phyloP scores from a whole-genome alignment of 345 rosid species.

The Lumnitzera littorea region DNA sequence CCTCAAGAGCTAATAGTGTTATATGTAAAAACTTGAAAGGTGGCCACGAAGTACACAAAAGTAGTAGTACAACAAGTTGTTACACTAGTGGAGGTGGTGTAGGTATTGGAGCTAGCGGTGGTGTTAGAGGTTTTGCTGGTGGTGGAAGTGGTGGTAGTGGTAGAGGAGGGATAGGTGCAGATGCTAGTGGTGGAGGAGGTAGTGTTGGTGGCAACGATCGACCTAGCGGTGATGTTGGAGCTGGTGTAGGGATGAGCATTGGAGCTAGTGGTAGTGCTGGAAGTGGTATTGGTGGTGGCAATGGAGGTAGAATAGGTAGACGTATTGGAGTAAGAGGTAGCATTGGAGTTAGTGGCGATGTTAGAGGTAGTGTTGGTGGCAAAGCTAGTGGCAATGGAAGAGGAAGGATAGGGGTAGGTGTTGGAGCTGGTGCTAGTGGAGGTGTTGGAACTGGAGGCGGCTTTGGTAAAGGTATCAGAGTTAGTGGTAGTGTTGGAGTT shows the following conservation, averaged over 20 bases:
- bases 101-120: background rate
- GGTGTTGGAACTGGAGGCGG: conserved; percentile 6
- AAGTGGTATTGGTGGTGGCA: conserved; percentile 2
- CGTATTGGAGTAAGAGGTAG: background rate
- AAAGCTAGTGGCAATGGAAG: background rate
- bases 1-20: no score
- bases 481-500: background rate
- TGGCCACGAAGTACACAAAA: no score
- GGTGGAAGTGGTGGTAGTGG: background rate
- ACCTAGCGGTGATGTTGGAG: background rate
- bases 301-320: no score
- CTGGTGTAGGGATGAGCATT: conserved; percentile 1
- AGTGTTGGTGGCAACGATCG: background rate
- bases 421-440: background rate
- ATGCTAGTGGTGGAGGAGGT: conserved; percentile 1
- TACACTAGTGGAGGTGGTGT: conserved; percentile 2
- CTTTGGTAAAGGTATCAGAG: conserved; percentile 2
- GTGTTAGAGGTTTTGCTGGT: conserved; percentile 8
- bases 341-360: conserved; percentile 1
- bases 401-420: background rate
- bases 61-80: no score
- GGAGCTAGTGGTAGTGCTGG: conserved; percentile 1
- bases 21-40: no score
- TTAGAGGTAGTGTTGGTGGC: conserved; percentile 2
- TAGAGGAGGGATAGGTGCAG: conserved; percentile 7